These are phyloP conservation scores for Filobasidium uniguttulatum DNA, from an alignment of 1,284 basidiomycete genomes.

Conservation along the genomic window DNA sequence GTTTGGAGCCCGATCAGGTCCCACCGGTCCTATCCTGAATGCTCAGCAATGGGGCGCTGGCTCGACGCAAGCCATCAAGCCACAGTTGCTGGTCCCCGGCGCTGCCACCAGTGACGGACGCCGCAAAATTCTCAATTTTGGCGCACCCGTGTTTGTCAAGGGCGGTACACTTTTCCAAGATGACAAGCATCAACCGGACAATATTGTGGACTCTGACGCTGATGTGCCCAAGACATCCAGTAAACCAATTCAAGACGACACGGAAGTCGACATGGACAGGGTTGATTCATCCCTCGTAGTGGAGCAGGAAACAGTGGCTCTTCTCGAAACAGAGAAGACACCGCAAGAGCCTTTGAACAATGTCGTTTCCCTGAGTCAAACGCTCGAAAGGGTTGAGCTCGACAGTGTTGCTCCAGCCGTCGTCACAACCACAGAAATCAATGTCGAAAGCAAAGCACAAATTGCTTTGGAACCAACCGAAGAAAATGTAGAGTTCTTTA, in stretches of 20 bases:
- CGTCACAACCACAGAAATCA: neutral
- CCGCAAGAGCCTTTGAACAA: neutral
- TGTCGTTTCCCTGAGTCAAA: neutral
- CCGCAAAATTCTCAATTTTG: constrained; percentile 23
- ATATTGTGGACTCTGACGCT: constrained; percentile 6
- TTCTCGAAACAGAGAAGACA: neutral
- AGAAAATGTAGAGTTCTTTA: no score
- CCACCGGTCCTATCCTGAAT: constrained; percentile 6
- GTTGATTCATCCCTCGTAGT: no score
- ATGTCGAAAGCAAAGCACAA: neutral
- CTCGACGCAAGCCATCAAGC: neutral
- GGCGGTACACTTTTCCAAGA: constrained; percentile 36
- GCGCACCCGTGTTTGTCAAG: constrained; percentile 35
- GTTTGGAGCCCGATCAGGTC: constrained; percentile 2
- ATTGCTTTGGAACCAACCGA: neutral
- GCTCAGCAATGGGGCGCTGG: constrained; percentile 12
- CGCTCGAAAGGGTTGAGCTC: neutral
- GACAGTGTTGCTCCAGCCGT: neutral
- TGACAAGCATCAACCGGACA: constrained; percentile 17
- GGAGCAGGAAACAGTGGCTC: no score
- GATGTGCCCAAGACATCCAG: neutral
- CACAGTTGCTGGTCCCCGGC: no score
- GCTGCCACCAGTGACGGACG: neutral
- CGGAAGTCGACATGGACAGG: no score
- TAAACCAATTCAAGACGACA: neutral